A percentile compares a stretch with the other conserved stretches of the same genome.
phyloP scores from a whole-genome alignment of 148 eudicot species.

The Gaultheria prostrata region DNA sequence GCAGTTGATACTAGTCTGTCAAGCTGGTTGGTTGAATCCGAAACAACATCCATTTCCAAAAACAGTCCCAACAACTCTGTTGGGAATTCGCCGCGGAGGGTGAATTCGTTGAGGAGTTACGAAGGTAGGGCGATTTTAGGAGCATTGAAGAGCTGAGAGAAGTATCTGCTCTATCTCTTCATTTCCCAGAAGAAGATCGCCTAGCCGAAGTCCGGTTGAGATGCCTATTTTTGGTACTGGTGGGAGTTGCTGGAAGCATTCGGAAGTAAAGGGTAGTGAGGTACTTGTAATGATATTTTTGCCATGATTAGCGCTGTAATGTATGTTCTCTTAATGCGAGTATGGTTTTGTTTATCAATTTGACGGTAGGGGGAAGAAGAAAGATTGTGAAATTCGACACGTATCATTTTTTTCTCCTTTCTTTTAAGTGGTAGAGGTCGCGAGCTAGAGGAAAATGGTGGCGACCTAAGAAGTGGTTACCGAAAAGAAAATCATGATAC shows the following conservation, averaged over 20 bases:
- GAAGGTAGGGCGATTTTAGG: constrained; percentile 58
- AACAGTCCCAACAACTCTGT: constrained; percentile 35
- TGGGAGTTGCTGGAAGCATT: constrained; percentile 72
- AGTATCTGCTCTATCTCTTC: constrained; percentile 32
- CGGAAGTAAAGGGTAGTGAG: constrained; percentile 2
- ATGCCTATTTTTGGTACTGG: constrained; percentile 55
- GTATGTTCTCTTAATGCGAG: neutral
- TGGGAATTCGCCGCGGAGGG: constrained; percentile 35
- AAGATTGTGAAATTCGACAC: neutral
- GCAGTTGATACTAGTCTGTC: constrained; percentile 68
- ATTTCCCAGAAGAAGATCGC: constrained; percentile 39
- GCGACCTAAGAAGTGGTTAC: too few species aligned
- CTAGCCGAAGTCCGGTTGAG: constrained; percentile 43
- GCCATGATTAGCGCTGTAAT: neutral
- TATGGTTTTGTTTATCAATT: neutral
- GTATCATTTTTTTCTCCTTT: too few species aligned
- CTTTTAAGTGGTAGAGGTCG: too few species aligned
- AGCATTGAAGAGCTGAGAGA: constrained; percentile 49
- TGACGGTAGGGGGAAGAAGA: neutral
- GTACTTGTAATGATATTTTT: neutral
- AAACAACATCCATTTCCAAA: constrained; percentile 24
- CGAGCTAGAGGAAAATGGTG: too few species aligned
- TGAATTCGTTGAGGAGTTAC: constrained; percentile 33
- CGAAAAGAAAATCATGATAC: too few species aligned
- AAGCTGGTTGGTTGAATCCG: constrained; percentile 55